Evolutionary conservation across 2,329 filamentous ascomycete genomes (phyloP), one percentile per base, ranked within the genome.

Genomic region (Penicillium sp.): DNA sequence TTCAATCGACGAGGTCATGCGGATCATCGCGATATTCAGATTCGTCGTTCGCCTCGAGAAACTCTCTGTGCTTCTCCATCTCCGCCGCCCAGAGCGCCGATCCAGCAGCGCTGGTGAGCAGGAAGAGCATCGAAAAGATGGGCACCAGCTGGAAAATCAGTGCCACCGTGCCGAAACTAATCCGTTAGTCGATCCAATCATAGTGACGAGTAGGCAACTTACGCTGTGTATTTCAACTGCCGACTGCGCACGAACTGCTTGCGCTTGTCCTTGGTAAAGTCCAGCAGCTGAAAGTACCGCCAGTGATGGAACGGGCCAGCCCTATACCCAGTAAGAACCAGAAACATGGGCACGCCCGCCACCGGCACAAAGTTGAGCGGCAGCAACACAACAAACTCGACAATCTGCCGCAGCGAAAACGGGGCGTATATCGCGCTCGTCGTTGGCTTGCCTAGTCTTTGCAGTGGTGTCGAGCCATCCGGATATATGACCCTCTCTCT

Each of bases 221-320:
- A 84, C 90, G 90, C 96, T 14, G 91, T 87, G 69, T 97, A 97
- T 58, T 94, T 89, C 83, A 90, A 89, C 60, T 83, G 79, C 53
- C 88, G 81, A 45, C 78, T 78, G 58, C 80, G 81, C 26, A 93
- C 83, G 64, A 89, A 90, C 26, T 77, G 77, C 65, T 90, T 90
- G 61, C 85, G 81, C 68, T 95, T 83, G 64, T 88, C 85, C 71
- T 87, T 91, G 42, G 82, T 82, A 62, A 95, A 79, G 0, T 87
- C 89, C 42, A 86, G 80, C 49, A 99, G 78, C 65, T 91, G 84
- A 69, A 92, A 97, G 79, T 94, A 97, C 57, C 94, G 81, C 79
- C 92, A 94, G 65, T 97, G 92, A 55, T 94, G 87, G 26, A 97
- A 83, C 30, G 93, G 94, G 0, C 94, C 93, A 5, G 91, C 84